A percentile compares a stretch with the other conserved stretches of the same genome.
Evolutionary conservation across 257 asterid genomes (phyloP).

Genomic region (Petrea volubilis): DNA sequence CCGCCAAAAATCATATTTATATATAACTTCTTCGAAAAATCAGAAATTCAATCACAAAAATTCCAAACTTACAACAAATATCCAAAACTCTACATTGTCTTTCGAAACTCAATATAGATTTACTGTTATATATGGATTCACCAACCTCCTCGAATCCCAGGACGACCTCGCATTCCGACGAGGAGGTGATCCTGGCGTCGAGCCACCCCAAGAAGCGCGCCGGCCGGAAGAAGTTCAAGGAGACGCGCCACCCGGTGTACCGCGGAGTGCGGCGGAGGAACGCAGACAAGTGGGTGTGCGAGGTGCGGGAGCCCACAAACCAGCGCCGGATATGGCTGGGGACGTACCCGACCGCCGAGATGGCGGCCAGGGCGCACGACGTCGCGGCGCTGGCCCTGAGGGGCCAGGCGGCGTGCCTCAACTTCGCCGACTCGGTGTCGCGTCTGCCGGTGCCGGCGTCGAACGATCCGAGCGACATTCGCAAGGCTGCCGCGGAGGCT

Average conservation of each 20-base stretch:
- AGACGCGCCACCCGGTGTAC: conserved; percentile 65
- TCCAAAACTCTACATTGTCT: neutral
- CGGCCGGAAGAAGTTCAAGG: conserved; percentile 60
- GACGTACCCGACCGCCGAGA: conserved; percentile 66
- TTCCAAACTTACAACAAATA: neutral
- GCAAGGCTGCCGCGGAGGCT: conserved; percentile 47
- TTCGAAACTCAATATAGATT: too few species aligned
- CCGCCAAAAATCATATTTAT: neutral
- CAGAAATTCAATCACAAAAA: neutral
- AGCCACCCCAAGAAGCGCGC: conserved; percentile 50
- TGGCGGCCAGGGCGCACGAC: conserved; percentile 82
- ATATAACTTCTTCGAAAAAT: neutral
- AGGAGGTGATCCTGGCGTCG: conserved; percentile 31
- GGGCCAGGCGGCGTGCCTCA: conserved; percentile 52
- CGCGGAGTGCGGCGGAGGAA: conserved; percentile 56
- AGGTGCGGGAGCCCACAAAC: conserved; percentile 56
- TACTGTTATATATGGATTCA: too few species aligned
- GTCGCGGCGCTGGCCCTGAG: conserved; percentile 66
- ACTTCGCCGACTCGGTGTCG: conserved; percentile 72
- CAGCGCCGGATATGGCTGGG: conserved; percentile 74
- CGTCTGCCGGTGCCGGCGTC: conserved; percentile 46
- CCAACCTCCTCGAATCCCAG: too few species aligned
- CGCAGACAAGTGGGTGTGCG: conserved; percentile 64
- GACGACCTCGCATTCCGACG: conserved; percentile 36
- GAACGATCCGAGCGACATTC: conserved; percentile 42